Percentiles rank a stretch among this genome's conserved stretches.
Conservation (phyloP, 1,284 basidiomycete species). For the Trichosporon sp. region DNA sequence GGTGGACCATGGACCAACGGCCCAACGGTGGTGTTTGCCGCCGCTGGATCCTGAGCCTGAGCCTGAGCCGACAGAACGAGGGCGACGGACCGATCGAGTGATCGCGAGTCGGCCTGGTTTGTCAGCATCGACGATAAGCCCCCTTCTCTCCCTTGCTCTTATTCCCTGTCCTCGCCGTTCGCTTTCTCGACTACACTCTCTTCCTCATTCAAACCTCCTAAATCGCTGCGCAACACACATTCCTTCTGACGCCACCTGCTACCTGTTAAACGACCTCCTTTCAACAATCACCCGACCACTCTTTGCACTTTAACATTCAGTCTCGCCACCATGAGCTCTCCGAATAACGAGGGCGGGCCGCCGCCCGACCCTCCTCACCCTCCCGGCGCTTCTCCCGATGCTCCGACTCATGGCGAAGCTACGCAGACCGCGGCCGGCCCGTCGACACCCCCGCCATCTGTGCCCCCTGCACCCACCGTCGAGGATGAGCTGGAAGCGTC, state of each 20-base stretch:
- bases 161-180: background rate
- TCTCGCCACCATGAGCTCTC: constrained; percentile 7
- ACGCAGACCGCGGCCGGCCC: background rate
- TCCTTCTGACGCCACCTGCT: background rate
- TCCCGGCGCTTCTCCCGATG: background rate
- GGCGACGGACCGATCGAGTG: background rate
- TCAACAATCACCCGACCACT: too few species aligned
- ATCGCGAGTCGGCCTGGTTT: background rate
- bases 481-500: background rate
- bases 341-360: constrained; percentile 2
- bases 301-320: background rate
- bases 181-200: background rate
- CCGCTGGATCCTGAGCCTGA: background rate
- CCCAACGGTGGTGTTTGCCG: background rate
- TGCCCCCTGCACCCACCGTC: background rate
- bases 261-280: background rate
- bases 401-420: background rate
- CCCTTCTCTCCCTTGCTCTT: background rate
- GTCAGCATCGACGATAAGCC: background rate
- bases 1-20: background rate
- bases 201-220: background rate
- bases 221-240: background rate
- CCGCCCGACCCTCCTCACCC: constrained; percentile 5
- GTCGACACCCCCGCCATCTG: background rate
- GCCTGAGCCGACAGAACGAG: background rate